A percentile compares a stretch with the other conserved stretches of the same genome.
Conservation (phyloP, 208 protist genomes). For the Naegleria gruberi region DNA sequence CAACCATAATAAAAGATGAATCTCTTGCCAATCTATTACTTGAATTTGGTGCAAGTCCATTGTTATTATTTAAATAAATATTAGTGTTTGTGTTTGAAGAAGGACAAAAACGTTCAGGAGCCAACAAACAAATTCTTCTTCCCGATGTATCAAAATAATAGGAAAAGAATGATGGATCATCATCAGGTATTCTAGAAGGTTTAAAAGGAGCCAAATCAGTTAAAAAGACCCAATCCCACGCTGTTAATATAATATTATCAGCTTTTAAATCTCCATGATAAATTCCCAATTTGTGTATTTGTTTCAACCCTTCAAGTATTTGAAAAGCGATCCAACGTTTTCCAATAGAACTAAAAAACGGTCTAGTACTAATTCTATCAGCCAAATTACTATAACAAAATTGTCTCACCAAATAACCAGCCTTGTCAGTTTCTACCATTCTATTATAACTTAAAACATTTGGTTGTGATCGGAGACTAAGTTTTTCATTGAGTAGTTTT, state of each 20-base stretch:
- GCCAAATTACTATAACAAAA: constrained; percentile 1
- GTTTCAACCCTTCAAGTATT: not conserved
- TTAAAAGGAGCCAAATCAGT: constrained; percentile 74
- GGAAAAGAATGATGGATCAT: constrained; percentile 63
- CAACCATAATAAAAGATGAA: not conserved
- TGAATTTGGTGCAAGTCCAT: not conserved
- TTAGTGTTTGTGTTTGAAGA: not conserved
- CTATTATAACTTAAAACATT: constrained; percentile 8
- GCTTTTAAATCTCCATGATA: constrained; percentile 75
- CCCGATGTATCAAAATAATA: constrained; percentile 78
- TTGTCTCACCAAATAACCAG: constrained; percentile 17
- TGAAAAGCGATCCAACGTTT: constrained; percentile 22
- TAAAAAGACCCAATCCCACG: constrained; percentile 57
- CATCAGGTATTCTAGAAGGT: constrained; percentile 48
- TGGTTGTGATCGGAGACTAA: not conserved
- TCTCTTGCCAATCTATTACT: too few species aligned
- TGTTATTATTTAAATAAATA: not conserved
- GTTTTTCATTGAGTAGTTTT: constrained; percentile 4
- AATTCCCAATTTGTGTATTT: constrained; percentile 31
- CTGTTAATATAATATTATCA: constrained; percentile 61
- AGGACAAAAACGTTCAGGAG: constrained; percentile 65
- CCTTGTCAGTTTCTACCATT: constrained; percentile 22
- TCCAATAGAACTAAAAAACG: not conserved
- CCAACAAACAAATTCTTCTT: constrained; percentile 60
- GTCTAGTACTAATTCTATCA: constrained; percentile 18